phyloP scores from a whole-genome alignment of 2,329 filamentous ascomycete species.

The Drechslerella dactyloides region DNA sequence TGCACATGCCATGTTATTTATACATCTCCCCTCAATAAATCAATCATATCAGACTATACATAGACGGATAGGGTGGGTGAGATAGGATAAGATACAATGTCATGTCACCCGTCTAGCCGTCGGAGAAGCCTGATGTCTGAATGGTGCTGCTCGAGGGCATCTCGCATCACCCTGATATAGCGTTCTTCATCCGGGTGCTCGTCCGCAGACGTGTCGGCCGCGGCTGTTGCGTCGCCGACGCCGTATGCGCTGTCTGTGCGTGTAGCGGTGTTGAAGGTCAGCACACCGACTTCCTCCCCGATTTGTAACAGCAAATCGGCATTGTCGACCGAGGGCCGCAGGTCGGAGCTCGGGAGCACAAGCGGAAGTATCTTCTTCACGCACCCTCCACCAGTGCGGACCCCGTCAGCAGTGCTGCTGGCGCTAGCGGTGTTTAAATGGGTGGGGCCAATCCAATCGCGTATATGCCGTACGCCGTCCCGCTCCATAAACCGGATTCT shows the following conservation, averaged over 20 bases:
- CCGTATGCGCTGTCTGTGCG: neutral
- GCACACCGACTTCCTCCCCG: constrained; percentile 35
- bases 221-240: neutral
- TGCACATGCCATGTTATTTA: neutral
- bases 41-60: no score
- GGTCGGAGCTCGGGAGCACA: constrained; percentile 43
- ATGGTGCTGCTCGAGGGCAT: constrained; percentile 22
- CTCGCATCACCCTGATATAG: constrained; percentile 29
- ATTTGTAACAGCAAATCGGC: constrained; percentile 35
- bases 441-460: constrained; percentile 63
- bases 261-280: constrained; percentile 26
- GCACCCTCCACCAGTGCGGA: constrained; percentile 13
- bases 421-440: neutral
- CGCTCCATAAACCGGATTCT: constrained; percentile 89
- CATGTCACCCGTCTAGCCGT: neutral
- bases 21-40: neutral
- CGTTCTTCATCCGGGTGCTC: constrained; percentile 11
- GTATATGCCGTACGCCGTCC: constrained; percentile 66
- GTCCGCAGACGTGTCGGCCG: neutral
- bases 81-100: neutral
- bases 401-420: constrained; percentile 56
- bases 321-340: constrained; percentile 51
- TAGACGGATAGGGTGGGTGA: no score
- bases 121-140: constrained; percentile 33
- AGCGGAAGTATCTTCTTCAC: constrained; percentile 22